phyloP scores from a whole-genome alignment of 1,284 basidiomycete genomes.

The Ceratobasidium sp. region DNA sequence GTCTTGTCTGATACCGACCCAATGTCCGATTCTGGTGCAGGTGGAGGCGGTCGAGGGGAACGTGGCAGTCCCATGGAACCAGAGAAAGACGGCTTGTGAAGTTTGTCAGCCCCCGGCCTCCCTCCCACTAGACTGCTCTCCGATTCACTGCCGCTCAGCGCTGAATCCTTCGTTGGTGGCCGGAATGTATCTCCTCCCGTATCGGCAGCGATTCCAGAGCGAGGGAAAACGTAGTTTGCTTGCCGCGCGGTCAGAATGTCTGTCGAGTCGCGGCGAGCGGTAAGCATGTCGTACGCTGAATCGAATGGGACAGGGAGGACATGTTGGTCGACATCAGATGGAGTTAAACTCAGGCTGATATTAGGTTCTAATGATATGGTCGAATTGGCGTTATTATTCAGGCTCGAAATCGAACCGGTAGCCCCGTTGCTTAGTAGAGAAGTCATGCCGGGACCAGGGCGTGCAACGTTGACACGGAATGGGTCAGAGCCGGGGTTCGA shows the following conservation, averaged over 20 bases:
- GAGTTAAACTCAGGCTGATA: constrained; percentile 2
- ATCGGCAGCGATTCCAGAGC: constrained; percentile 47
- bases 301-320: constrained; percentile 1
- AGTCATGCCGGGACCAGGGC: constrained; percentile 9
- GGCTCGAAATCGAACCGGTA: constrained; percentile 5
- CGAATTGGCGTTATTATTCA: constrained; percentile 24
- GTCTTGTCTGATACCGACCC: constrained; percentile 1
- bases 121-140: constrained; percentile 19
- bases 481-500: constrained; percentile 55
- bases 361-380: constrained; percentile 19
- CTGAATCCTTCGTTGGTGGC: background rate
- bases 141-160: constrained; percentile 6
- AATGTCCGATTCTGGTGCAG: constrained; percentile 2
- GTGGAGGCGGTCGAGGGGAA: constrained; percentile 26
- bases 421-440: constrained; percentile 8
- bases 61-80: constrained; percentile 40
- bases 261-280: constrained; percentile 29
- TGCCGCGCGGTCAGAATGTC: constrained; percentile 62
- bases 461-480: constrained; percentile 20
- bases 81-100: constrained; percentile 34
- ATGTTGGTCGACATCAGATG: constrained; percentile 3
- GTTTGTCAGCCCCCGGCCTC: background rate
- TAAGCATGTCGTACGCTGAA: background rate
- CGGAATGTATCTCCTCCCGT: constrained; percentile 11
- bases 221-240: constrained; percentile 66